Conservation (phyloP, 257 asterid species). For the Asclepias syriaca region DNA sequence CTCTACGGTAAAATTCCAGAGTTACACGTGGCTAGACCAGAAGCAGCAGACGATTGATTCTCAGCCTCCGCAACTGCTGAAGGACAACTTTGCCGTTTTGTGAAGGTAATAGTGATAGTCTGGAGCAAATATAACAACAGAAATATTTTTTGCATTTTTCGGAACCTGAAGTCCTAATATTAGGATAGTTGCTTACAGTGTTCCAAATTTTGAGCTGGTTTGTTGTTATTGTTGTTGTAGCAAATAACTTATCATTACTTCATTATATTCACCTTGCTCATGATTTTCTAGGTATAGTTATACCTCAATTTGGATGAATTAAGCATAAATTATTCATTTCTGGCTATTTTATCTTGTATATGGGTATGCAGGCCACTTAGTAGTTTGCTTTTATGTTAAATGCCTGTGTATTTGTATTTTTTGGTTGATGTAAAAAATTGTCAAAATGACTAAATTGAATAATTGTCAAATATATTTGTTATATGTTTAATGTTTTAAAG, state of each 20-base stretch:
- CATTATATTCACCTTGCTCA: no score
- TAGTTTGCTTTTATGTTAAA: no score
- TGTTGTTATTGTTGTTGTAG: background rate
- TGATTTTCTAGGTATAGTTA: no score
- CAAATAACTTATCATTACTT: background rate
- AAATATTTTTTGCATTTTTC: background rate
- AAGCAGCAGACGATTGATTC: conserved; percentile 4
- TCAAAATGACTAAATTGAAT: no score
- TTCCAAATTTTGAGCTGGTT: background rate
- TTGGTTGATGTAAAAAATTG: no score
- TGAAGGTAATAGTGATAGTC: background rate
- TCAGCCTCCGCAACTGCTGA: background rate
- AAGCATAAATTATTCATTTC: no score
- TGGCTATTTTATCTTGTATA: no score
- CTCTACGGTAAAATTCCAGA: conserved; percentile 54
- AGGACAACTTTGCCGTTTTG: background rate
- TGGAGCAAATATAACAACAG: background rate
- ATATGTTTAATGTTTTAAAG: no score
- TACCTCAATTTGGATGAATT: no score
- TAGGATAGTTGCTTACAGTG: background rate
- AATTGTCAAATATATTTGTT: no score
- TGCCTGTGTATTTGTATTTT: no score
- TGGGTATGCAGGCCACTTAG: no score
- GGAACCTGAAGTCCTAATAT: background rate
- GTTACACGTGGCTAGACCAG: conserved; percentile 10